A percentile compares a stretch with the other conserved stretches of the same genome.
These are phyloP conservation scores for Scleroderma bovista DNA, from an alignment of 768 basidiomycete genomes.

Conservation along the genomic window DNA sequence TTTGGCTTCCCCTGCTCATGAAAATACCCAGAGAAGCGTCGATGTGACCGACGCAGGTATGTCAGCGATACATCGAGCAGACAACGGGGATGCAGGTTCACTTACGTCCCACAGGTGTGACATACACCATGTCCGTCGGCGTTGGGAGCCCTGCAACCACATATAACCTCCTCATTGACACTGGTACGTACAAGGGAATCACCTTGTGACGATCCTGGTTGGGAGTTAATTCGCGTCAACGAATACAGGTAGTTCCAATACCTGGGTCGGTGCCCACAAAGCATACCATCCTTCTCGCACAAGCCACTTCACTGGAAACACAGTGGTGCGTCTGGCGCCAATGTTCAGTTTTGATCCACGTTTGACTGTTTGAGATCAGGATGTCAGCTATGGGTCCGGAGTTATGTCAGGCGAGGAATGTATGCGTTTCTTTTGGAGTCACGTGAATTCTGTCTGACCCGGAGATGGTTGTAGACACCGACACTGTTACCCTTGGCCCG, in stretches of 20 bases:
- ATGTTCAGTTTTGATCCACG: neutral
- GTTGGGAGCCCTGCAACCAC: conserved; percentile 46
- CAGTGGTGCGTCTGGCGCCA: conserved; percentile 25
- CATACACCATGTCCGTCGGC: conserved; percentile 47
- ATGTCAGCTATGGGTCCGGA: conserved; percentile 51
- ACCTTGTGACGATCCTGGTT: neutral
- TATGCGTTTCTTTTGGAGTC: conserved; percentile 12
- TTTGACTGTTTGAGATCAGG: conserved; percentile 23
- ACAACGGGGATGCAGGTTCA: conserved; percentile 1
- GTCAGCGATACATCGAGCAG: neutral
- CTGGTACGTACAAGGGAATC: conserved; percentile 32
- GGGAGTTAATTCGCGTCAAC: neutral
- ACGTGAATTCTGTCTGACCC: conserved; percentile 1
- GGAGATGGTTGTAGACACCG: conserved; percentile 32
- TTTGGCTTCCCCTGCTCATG: conserved; percentile 10
- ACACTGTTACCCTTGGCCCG: conserved; percentile 38
- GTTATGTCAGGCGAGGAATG: conserved; percentile 49
- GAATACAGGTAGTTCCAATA: conserved; percentile 40
- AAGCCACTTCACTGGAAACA: conserved; percentile 35
- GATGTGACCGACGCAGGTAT: conserved; percentile 53
- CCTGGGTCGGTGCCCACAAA: conserved; percentile 51
- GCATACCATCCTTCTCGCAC: conserved; percentile 42
- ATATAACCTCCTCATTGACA: conserved; percentile 54
- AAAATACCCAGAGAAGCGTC: conserved; percentile 28
- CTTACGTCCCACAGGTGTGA: conserved; percentile 32